These are phyloP conservation scores for Pyricularia pennisetigena DNA, from an alignment of 2,329 filamentous ascomycete species.

Conservation along the genomic window DNA sequence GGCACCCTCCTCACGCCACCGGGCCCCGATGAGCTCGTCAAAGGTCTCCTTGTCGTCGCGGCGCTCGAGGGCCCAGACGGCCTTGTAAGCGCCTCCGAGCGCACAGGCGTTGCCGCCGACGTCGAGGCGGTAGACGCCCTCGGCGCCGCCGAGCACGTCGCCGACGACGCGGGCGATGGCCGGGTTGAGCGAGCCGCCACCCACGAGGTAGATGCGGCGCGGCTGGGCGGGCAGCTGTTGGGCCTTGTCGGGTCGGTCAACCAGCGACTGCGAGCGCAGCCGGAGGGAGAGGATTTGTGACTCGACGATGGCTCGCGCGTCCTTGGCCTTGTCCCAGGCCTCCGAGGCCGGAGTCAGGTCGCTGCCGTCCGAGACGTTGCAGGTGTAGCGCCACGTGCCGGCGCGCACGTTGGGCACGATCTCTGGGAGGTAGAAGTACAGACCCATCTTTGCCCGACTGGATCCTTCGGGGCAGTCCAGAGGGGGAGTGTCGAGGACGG, in stretches of 20 bases:
- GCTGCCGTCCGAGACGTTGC: slow-evolving; percentile 40
- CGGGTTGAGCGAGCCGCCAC: slow-evolving; percentile 80
- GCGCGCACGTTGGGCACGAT: slow-evolving; percentile 86
- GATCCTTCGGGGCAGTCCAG: slow-evolving; percentile 47
- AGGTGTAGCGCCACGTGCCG: slow-evolving; percentile 78
- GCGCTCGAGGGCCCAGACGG: slow-evolving; percentile 81
- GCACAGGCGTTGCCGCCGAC: slow-evolving; percentile 94
- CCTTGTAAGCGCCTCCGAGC: slow-evolving; percentile 89
- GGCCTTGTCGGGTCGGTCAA: slow-evolving; percentile 38
- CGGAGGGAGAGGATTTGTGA: slow-evolving; percentile 90
- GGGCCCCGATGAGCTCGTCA: slow-evolving; percentile 71
- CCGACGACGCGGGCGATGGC: slow-evolving; percentile 80
- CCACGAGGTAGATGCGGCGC: slow-evolving; percentile 84
- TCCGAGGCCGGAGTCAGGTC: slow-evolving; percentile 27
- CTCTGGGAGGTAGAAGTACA: slow-evolving; percentile 94
- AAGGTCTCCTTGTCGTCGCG: slow-evolving; percentile 59
- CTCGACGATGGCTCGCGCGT: slow-evolving; percentile 82
- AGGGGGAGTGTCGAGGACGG: slow-evolving; percentile 56
- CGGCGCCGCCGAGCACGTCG: slow-evolving; percentile 77
- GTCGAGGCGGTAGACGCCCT: slow-evolving; percentile 88
- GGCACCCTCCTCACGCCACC: slow-evolving; percentile 80
- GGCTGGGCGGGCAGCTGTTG: slow-evolving; percentile 67
- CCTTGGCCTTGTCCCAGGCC: slow-evolving; percentile 46
- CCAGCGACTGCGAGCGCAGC: slow-evolving; percentile 70
- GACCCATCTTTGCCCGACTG: slow-evolving; percentile 64